Conservation (phyloP, 2,329 filamentous ascomycete genomes). For the Sarocladium strictum region DNA sequence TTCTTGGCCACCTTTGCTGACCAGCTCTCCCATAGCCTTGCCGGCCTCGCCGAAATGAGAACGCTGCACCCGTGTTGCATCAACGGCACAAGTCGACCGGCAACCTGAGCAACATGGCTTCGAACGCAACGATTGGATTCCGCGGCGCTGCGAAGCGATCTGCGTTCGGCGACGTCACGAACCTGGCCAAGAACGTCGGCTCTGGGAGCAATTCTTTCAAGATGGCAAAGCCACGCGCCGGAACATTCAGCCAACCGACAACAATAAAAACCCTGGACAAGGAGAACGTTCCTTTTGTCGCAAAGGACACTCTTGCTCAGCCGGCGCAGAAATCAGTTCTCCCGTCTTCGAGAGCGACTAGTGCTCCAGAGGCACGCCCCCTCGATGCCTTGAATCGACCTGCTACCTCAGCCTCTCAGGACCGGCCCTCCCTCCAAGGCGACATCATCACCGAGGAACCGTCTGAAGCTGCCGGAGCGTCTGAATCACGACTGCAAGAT, state of each 20-base stretch:
- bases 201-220: slow-evolving; percentile 27
- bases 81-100: slow-evolving; percentile 78
- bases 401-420: slow-evolving; percentile 10
- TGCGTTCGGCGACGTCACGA: slow-evolving; percentile 79
- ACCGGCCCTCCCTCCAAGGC: background rate
- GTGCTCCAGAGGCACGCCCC: background rate
- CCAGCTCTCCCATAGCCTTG: slow-evolving; percentile 25
- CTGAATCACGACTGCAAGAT: background rate
- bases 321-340: slow-evolving; percentile 21
- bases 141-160: slow-evolving; percentile 60
- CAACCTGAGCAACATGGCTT: slow-evolving; percentile 37
- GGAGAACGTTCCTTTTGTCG: slow-evolving; percentile 33
- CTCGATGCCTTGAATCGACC: slow-evolving; percentile 14
- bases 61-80: slow-evolving; percentile 55
- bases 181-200: slow-evolving; percentile 42
- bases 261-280: slow-evolving; percentile 29
- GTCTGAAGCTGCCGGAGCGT: background rate
- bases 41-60: slow-evolving; percentile 43
- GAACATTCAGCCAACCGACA: slow-evolving; percentile 20
- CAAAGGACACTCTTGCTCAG: slow-evolving; percentile 31
- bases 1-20: background rate
- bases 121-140: slow-evolving; percentile 21
- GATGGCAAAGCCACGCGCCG: slow-evolving; percentile 24
- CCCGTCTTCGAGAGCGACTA: background rate
- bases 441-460: slow-evolving; percentile 1